Evolutionary conservation across 2,329 filamentous ascomycete genomes (phyloP), one percentile per base, ranked within the genome.

Genomic region (Hirsutella rhossiliensis): DNA sequence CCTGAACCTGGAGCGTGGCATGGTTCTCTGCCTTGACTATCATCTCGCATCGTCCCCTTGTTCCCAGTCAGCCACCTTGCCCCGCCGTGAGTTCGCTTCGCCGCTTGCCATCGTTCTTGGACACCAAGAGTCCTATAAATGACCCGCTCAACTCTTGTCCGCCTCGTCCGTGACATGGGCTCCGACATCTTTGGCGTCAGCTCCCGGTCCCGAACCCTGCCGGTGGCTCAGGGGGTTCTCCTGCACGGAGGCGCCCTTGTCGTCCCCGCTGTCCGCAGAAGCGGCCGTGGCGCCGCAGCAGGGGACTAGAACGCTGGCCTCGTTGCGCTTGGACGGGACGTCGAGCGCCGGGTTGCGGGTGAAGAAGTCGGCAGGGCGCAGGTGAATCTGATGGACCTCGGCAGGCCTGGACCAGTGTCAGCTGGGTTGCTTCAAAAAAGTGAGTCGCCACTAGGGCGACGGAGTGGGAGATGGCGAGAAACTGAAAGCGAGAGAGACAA

Each of bases 311-410:
- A 70, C 66, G 45, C 67, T 71, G 13, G 58, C 54, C 40, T 64
- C 50, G 50, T 70, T 66, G 23, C 43, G 51, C 4, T 40, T 54
- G 3, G 54, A 60, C 6, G 66, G 68, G 30, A 70, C 62, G 50
- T 71, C 68, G 27, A 72, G 56, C 8, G 68, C 66, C 20, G 68
- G 69, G 49, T 71, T 72, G 40, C 59, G 58, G 4, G 59, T 62
- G 53, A 72, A 72, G 56, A 71, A 72, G 50, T 71, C 68, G 11
- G 62, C 57, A 4, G 68, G 68, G 4, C 48, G 47, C 37, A 56
- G 45, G 45, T 70, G 66, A 36, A 72, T 56, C 46, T 70, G 65
- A 44, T 70, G 66, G 27, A 66, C 67, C 51, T 72, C 68, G 30
- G 68, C 65, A 31, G 69, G 68, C 69, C 68, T 71, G 29, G 31